Conservation (phyloP, 345 rosid species). For the Linum trigynum region DNA sequence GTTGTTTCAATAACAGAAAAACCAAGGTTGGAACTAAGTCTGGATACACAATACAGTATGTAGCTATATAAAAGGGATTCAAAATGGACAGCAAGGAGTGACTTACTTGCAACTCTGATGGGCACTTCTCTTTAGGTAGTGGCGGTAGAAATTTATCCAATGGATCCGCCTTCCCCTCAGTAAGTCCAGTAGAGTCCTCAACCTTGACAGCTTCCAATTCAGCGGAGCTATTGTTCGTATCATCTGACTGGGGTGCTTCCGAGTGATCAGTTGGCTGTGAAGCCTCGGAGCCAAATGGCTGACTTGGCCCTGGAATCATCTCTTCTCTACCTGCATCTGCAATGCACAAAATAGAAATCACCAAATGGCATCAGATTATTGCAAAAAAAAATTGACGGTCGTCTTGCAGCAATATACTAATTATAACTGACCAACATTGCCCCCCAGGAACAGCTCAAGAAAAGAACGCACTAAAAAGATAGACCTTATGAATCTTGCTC, state of each 20-base stretch:
- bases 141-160: slow-evolving; percentile 70
- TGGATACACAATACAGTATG: background rate
- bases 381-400: background rate
- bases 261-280: slow-evolving; percentile 37
- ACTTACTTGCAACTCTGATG: slow-evolving; percentile 80
- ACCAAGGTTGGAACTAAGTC: background rate
- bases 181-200: slow-evolving; percentile 26
- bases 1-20: background rate
- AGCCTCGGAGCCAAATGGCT: slow-evolving; percentile 28
- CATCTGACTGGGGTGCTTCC: slow-evolving; percentile 32
- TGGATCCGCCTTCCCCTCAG: slow-evolving; percentile 38
- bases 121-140: slow-evolving; percentile 52
- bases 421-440: too few relatives aligned
- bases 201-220: slow-evolving; percentile 37
- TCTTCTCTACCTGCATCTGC: slow-evolving; percentile 33
- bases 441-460: too few relatives aligned
- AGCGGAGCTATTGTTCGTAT: slow-evolving; percentile 13
- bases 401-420: too few relatives aligned
- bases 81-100: background rate
- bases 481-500: too few relatives aligned
- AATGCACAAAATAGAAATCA: slow-evolving; percentile 10
- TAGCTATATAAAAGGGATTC: background rate
- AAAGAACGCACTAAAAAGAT: too few relatives aligned
- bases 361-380: background rate
- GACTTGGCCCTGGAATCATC: slow-evolving; percentile 23